Base-by-base conservation (phyloP, 768 basidiomycete genomes). In the Clavaria fumosa region DNA sequence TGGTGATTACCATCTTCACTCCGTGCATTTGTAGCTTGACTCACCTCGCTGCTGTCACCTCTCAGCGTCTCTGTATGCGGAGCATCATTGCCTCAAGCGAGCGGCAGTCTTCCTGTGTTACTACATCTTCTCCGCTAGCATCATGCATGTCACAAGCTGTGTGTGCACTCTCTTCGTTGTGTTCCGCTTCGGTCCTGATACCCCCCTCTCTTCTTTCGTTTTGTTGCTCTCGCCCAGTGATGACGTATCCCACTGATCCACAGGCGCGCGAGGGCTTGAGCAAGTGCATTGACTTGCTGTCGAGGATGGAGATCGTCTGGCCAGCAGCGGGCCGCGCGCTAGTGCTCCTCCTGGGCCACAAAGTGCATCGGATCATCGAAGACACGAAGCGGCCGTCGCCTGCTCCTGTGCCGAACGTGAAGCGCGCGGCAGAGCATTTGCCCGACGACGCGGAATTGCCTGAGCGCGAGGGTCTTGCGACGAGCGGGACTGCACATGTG, bases 131-230 rank as follows among this genome's bases (percentile, higher is more conserved):
- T 77, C 77, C 2, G 80, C 81, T 11, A 71, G 72, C 40, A 72
- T 85, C 37, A 82, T 80, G 78, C 83, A 85, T 47, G 70, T 81
- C 32, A 73, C 73, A 2, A 75, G 62, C 27, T 54, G 82, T 86
- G 49, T 46, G 81, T 68, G 9, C 4, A 34, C 35, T 18, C 23
- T n/a, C n/a, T n/a, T n/a, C n/a, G n/a, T n/a, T n/a, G n/a, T n/a
- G n/a, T n/a, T n/a, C n/a, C n/a, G n/a, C n/a, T n/a, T n/a, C n/a
- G n/a, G n/a, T n/a, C n/a, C 18, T 15, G 5, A 27, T 23, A 20
- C 7, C 11, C 4, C 7, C 18, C 20, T 24, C n/a, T 30, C n/a
- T 12, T n/a, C 30, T 22, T 15, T 20, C 7, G 10, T 30, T 14
- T 4, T 27, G 34, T 31, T 48, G 34, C 24, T 28, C 20, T 23